Base-by-base conservation (phyloP, 139 green algal genomes). In the Closterium sp. region DNA sequence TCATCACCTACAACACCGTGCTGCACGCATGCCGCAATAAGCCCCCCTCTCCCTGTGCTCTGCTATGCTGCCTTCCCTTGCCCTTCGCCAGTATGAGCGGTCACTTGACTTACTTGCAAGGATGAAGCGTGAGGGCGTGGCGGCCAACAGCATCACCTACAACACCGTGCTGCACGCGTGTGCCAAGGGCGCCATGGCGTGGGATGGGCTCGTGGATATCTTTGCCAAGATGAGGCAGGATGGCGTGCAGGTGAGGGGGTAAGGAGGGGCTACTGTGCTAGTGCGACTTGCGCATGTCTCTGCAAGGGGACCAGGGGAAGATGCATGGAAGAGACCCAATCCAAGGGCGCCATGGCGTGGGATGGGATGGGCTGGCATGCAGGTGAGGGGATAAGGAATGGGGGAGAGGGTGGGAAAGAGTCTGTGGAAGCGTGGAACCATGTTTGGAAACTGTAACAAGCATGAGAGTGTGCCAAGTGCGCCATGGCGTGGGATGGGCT, bases 1-100 rank as follows among this genome's bases (percentile, higher is more conserved):
- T 93, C 9, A 88, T 93, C 31, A 93, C 91, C 21, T 93, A 93
- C 87, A 93, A 93, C 84, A 93, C 91, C 30, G 76, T 93, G n/a
- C 10, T 93, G 6, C 89, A 87, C 43, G 91, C 91, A 5, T 93
- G 91, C 69, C n/a, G n/a, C n/a, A n/a, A n/a, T 0, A 9, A 1
- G 9, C 1, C 91, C 81, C 38, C 38, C 38, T 1, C 38, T 2
- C 9, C 8, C 43, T 69, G 9, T 28, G 2, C 0, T 23, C 84
- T 84, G 66, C 21, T 1, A 35, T n/a, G 19, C 84, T 87, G 5
- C 32, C 31, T 23, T 2, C 10, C 31, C 4, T 34, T 32, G 2
- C 3, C 25, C 30, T 19, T 4, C 8, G 23, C 12, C 90, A 93
- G 91, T 93, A 91, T 28, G 88, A 93, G 33, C 31, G 8, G 16